Percentiles rank a stretch among this genome's conserved stretches.
These are phyloP conservation scores for Rossbeevera mucosa DNA, from an alignment of 768 basidiomycete genomes.

Conservation along the genomic window DNA sequence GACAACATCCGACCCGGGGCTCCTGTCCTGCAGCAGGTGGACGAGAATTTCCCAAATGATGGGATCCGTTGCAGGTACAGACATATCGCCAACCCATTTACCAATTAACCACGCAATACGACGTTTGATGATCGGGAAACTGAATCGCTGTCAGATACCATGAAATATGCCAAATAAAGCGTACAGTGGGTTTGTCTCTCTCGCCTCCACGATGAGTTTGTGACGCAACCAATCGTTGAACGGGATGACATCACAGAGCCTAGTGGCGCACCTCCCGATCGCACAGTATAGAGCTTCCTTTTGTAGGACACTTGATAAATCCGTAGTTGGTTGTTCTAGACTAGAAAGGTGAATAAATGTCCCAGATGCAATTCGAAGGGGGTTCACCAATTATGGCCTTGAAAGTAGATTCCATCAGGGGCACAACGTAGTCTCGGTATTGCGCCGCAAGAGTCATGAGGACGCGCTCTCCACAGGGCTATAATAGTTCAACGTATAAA, in stretches of 20 bases:
- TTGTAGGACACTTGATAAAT: constrained; percentile 60
- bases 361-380: neutral
- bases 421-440: constrained; percentile 64
- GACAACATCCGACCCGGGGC: constrained; percentile 71
- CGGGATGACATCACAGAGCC: constrained; percentile 57
- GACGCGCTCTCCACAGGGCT: constrained; percentile 95
- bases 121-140: constrained; percentile 90
- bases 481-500: neutral
- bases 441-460: constrained; percentile 72
- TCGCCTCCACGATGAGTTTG: constrained; percentile 56
- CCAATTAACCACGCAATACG: constrained; percentile 94
- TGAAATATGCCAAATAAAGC: constrained; percentile 11
- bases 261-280: constrained; percentile 72
- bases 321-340: constrained; percentile 43
- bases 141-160: constrained; percentile 28
- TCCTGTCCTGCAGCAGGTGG: constrained; percentile 66
- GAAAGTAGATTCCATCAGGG: constrained; percentile 58
- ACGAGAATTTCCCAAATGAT: constrained; percentile 78
- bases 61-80: constrained; percentile 53
- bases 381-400: constrained; percentile 53
- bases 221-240: constrained; percentile 68
- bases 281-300: constrained; percentile 89
- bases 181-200: constrained; percentile 55
- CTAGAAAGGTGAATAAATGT: neutral
- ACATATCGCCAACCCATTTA: constrained; percentile 76